phyloP scores from a whole-genome alignment of 257 asterid species.

The Jacaranda copaia region DNA sequence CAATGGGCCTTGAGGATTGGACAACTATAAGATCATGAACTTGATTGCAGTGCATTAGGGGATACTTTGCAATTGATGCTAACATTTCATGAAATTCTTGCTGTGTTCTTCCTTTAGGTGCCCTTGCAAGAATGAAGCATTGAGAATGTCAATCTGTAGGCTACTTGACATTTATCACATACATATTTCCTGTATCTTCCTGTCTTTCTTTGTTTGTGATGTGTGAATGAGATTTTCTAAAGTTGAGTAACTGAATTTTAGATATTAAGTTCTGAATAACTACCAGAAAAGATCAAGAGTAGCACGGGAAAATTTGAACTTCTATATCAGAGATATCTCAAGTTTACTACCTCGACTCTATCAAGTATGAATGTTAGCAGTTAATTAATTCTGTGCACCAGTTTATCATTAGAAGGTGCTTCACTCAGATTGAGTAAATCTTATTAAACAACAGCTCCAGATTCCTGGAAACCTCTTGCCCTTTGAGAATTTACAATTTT shows the following conservation, averaged over 20 bases:
- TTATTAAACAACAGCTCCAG: not conserved
- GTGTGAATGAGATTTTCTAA: conserved; percentile 1
- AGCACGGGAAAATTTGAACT: not conserved
- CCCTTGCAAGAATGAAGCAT: not conserved
- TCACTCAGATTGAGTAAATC: not conserved
- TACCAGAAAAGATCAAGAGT: not conserved
- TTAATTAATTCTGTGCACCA: not conserved
- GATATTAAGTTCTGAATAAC: not conserved
- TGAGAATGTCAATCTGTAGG: not conserved
- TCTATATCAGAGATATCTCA: not conserved
- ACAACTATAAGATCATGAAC: not conserved
- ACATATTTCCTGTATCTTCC: not conserved
- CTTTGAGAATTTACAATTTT: not conserved
- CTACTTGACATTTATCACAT: not conserved
- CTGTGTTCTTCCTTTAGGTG: not conserved
- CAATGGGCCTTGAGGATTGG: not conserved
- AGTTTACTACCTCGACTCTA: too few relatives aligned
- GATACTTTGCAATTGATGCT: not conserved
- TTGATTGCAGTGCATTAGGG: not conserved
- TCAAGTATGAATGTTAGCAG: too few relatives aligned
- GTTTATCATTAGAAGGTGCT: not conserved
- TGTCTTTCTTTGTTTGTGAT: not conserved
- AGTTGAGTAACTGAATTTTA: not conserved
- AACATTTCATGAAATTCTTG: not conserved
- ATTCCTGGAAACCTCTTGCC: not conserved